These are phyloP conservation scores for Hydnomerulius pinastri DNA, from an alignment of 768 basidiomycete genomes.

Conservation along the genomic window DNA sequence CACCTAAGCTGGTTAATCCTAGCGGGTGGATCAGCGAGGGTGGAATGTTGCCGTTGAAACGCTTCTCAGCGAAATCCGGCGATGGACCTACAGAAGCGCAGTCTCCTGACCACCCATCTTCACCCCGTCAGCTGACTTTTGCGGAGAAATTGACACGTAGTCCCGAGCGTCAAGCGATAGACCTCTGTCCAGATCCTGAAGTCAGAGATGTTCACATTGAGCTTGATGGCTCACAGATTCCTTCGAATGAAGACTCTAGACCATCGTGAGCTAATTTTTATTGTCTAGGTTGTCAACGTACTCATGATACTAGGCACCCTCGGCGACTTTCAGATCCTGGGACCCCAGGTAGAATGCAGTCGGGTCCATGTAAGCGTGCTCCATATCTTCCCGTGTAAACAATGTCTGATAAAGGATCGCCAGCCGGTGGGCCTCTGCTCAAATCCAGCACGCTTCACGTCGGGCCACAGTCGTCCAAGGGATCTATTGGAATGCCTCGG, in stretches of 20 bases:
- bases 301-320: conserved; percentile 12
- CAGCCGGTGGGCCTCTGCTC: conserved; percentile 12
- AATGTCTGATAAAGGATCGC: neutral
- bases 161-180: neutral
- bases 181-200: neutral
- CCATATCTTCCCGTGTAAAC: neutral
- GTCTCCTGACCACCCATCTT: conserved; percentile 1
- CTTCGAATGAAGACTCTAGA: neutral
- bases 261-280: neutral
- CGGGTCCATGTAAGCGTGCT: conserved; percentile 12
- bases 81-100: conserved; percentile 5
- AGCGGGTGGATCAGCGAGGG: conserved; percentile 69
- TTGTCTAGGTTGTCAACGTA: neutral
- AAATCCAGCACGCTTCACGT: conserved; percentile 2
- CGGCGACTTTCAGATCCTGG: conserved; percentile 44
- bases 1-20: conserved; percentile 70
- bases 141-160: neutral
- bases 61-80: conserved; percentile 8
- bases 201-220: conserved; percentile 1
- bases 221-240: neutral
- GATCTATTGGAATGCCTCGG: conserved; percentile 32
- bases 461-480: conserved; percentile 3
- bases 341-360: conserved; percentile 4
- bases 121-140: conserved; percentile 3
- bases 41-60: conserved; percentile 26